Percentiles rank a stretch among this genome's conserved stretches.
Conservation (phyloP, 805 yeast genomes). For the Hanseniaspora lindneri region DNA sequence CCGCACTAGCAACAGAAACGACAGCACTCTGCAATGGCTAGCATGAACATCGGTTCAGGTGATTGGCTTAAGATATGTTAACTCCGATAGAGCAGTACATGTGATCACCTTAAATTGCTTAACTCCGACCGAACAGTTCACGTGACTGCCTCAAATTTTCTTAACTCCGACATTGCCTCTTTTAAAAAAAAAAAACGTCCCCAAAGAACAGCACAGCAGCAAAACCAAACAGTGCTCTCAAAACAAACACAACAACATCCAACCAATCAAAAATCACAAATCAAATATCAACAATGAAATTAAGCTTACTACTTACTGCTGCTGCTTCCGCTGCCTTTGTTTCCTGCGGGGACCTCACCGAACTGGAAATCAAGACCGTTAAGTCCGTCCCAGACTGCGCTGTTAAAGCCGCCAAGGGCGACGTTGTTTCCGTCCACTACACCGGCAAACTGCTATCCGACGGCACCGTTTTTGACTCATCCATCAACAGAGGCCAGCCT, state of each 20-base stretch:
- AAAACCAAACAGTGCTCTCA: background rate
- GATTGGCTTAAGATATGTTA: no score
- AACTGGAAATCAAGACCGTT: constrained; percentile 33
- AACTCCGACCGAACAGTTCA: no score
- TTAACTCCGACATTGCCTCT: no score
- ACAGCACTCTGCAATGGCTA: no score
- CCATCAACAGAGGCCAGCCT: constrained; percentile 53
- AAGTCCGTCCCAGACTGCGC: constrained; percentile 44
- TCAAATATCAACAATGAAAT: background rate
- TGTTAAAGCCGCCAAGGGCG: constrained; percentile 51
- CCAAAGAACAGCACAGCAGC: no score
- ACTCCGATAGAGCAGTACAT: no score
- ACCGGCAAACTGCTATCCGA: constrained; percentile 51
- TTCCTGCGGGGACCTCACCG: constrained; percentile 21
- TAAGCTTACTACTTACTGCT: background rate
- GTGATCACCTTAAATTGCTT: no score
- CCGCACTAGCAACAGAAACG: no score
- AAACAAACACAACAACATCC: background rate
- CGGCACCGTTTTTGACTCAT: constrained; percentile 67
- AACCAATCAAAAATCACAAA: background rate
- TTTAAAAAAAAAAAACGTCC: no score
- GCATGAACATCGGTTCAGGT: no score
- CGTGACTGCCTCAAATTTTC: no score
- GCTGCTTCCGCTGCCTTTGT: constrained; percentile 16
- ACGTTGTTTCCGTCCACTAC: constrained; percentile 64